Evolutionary conservation across 257 asterid species (phyloP), one percentile per base, ranked within the genome.

Genomic region (Solanum sitiens): DNA sequence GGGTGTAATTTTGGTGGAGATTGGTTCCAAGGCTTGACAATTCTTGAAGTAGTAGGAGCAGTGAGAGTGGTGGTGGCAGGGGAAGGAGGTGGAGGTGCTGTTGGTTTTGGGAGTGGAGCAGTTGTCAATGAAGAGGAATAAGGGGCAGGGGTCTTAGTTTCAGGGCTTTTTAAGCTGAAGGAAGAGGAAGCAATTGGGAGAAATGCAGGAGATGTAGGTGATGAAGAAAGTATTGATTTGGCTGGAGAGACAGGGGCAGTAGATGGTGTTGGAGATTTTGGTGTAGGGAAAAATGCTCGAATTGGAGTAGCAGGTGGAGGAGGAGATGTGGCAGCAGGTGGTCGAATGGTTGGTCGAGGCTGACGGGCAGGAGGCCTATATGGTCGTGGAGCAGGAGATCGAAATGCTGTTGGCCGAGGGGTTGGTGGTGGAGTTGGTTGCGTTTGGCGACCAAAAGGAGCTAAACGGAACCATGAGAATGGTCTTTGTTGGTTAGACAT

Each of bases 1-100:
- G 94, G 91, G 21, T 95, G 87, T 53, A 53, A 18, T 33, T 91
- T 91, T 15, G 91, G 65, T 63, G 93, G 92, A 2, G 87, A 87
- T 83, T 77, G 89, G 8, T 85, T 89, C n/a, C 74, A 20, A 5
- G 93, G 90, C 79, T 90, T 89, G 88, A 88, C 88, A 35, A 8
- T 42, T 85, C 87, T 90, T 8, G 96, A 93, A 86, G 47, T 14
- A 39, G 80, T 74, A 14, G 47, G 59, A 68, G 86, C 50, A 2
- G 68, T 35, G 47, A 32, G 65, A 3, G 83, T 63, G 71, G 92
- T 45, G 11, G 53, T 35, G 12, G 35, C 33, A n/a, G 72, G 83
- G 32, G 50, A 25, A 23, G 44, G 25, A 30, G 88, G 75, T 20
- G 88, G 27, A 71, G 89, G 42, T 30, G 88, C 18, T 47, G 50